These are phyloP conservation scores for Apiotrichum laibachii DNA, from an alignment of 1,284 basidiomycete species.

Conservation along the genomic window DNA sequence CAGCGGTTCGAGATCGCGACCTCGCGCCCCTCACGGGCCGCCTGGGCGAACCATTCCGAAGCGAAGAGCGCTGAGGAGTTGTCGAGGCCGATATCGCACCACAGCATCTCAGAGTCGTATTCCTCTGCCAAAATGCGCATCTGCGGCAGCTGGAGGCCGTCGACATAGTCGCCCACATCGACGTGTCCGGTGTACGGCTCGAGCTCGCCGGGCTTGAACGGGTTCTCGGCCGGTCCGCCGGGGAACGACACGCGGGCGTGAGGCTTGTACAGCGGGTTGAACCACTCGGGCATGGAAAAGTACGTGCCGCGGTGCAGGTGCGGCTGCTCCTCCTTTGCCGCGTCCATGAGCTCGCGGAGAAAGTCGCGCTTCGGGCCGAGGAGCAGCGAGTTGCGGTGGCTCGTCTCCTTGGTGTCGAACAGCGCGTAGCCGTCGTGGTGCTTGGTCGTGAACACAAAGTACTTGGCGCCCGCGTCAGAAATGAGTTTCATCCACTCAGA, in stretches of 20 bases:
- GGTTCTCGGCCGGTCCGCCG: constrained; percentile 58
- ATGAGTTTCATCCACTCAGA: constrained; percentile 60
- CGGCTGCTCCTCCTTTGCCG: constrained; percentile 50
- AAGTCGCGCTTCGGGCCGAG: constrained; percentile 60
- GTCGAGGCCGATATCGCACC: constrained; percentile 61
- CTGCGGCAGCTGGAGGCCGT: constrained; percentile 59
- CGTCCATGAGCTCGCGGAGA: constrained; percentile 57
- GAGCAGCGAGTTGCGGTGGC: constrained; percentile 56
- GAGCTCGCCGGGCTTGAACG: constrained; percentile 54
- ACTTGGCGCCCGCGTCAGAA: constrained; percentile 60
- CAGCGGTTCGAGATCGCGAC: constrained; percentile 61
- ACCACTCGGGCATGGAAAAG: constrained; percentile 57
- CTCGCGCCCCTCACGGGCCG: constrained; percentile 55
- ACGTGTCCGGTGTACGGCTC: constrained; percentile 61
- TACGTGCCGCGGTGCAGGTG: constrained; percentile 26
- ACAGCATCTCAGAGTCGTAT: constrained; percentile 60
- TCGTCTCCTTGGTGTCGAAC: constrained; percentile 58
- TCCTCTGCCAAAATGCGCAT: constrained; percentile 58
- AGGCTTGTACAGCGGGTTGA: constrained; percentile 57
- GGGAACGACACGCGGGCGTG: constrained; percentile 58
- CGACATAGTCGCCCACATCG: constrained; percentile 57
- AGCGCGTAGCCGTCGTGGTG: constrained; percentile 55
- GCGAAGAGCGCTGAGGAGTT: constrained; percentile 57
- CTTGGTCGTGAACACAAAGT: constrained; percentile 61
- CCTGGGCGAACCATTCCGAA: constrained; percentile 58